phyloP scores from a whole-genome alignment of 306 rosid genomes.

The Castanospermum australe region DNA sequence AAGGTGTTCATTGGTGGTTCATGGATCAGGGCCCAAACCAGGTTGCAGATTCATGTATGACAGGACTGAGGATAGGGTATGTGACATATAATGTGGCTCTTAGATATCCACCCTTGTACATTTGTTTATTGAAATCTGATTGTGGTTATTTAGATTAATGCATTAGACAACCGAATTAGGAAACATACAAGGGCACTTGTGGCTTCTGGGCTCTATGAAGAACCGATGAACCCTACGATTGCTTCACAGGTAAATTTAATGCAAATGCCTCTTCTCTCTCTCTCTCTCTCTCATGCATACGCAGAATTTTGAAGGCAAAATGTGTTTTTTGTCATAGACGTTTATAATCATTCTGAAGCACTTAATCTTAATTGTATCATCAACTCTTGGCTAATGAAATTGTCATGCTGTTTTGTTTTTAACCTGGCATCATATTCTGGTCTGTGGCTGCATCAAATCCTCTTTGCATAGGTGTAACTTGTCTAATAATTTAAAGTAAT shows the following conservation, averaged over 20 bases:
- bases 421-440: constrained; percentile 13
- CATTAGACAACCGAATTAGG: constrained; percentile 70
- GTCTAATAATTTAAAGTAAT: constrained; percentile 24
- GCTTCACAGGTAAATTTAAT: constrained; percentile 74
- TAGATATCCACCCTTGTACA: constrained; percentile 11
- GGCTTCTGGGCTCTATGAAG: constrained; percentile 71
- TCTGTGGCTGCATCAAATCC: neutral
- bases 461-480: neutral
- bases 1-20: constrained; percentile 68
- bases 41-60: constrained; percentile 89
- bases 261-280: constrained; percentile 12
- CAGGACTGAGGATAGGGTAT: constrained; percentile 77
- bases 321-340: neutral
- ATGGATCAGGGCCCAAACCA: constrained; percentile 64
- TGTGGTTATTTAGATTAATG: constrained; percentile 64
- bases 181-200: constrained; percentile 62
- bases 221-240: constrained; percentile 82
- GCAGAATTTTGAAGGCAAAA: neutral
- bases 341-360: neutral
- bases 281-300: neutral
- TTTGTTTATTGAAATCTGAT: constrained; percentile 26
- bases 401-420: constrained; percentile 12
- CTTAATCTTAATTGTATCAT: neutral
- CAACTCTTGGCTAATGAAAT: neutral
- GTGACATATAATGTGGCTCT: constrained; percentile 20